These are phyloP conservation scores for Monosporascus sp. DNA, from an alignment of 2,329 filamentous ascomycete genomes.

Conservation along the genomic window DNA sequence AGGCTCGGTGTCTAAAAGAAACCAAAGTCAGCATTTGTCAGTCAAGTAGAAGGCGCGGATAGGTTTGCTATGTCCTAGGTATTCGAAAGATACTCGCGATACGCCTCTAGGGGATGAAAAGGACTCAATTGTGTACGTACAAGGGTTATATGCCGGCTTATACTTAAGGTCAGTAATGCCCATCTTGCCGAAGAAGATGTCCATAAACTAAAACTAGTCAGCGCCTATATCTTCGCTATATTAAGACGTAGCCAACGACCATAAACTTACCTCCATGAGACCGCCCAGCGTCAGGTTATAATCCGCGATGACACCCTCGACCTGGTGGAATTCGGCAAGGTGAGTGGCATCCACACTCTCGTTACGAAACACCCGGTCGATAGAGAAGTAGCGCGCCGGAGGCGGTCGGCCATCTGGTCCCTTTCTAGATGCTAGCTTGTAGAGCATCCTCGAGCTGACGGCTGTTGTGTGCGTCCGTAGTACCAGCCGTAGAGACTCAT, in stretches of 20 bases:
- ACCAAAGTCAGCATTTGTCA: conserved; percentile 1
- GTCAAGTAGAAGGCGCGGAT: background rate
- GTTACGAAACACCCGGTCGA: conserved; percentile 94
- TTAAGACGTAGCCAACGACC: background rate
- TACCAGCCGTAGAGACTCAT: conserved; percentile 81
- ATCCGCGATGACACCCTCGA: conserved; percentile 97
- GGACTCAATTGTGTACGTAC: conserved; percentile 37
- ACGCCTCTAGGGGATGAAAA: background rate
- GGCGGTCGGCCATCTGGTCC: conserved; percentile 62
- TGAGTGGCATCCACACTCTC: conserved; percentile 97
- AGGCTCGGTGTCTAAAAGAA: conserved; percentile 70
- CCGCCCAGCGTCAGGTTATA: conserved; percentile 89
- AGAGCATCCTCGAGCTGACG: conserved; percentile 83
- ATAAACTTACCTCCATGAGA: conserved; percentile 56
- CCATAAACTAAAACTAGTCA: conserved; percentile 56
- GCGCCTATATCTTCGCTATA: background rate
- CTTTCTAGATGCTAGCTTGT: conserved; percentile 79
- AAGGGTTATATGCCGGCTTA: conserved; percentile 90
- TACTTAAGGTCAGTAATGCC: conserved; percentile 80
- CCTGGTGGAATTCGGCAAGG: conserved; percentile 96
- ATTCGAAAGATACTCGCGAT: no score
- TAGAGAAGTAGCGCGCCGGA: conserved; percentile 92
- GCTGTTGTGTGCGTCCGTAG: conserved; percentile 95
- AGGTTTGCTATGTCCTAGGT: no score
- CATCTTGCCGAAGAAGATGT: conserved; percentile 95